Percentiles rank a stretch among this genome's conserved stretches.
phyloP scores from a whole-genome alignment of 306 rosid species.

The Lathyrus sativus region DNA sequence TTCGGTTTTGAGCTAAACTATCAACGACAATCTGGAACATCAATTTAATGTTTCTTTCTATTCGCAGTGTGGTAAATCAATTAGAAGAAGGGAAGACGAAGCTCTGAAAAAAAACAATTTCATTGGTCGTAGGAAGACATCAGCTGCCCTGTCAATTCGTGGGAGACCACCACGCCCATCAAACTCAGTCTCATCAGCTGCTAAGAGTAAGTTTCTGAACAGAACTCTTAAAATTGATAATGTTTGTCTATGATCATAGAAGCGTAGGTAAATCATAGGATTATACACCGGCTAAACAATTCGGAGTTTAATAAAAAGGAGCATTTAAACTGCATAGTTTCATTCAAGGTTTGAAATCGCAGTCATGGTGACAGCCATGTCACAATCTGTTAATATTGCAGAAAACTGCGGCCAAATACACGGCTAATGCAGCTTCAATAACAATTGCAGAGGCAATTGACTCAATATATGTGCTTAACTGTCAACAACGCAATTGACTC shows the following conservation, averaged over 20 bases:
- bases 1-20: neutral
- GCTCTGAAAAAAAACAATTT: no score
- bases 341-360: neutral
- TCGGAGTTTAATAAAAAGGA: neutral
- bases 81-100: no score
- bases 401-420: neutral
- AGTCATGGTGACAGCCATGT: neutral
- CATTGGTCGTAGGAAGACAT: neutral
- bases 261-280: neutral
- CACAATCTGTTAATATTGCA: neutral
- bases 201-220: constrained; percentile 32
- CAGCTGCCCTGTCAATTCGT: neutral
- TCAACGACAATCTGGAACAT: neutral
- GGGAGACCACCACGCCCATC: neutral
- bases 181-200: neutral
- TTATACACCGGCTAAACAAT: constrained; percentile 10
- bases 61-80: neutral
- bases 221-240: neutral
- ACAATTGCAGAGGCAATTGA: neutral
- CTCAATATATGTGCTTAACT: constrained; percentile 4
- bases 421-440: neutral
- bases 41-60: constrained; percentile 27
- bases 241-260: neutral
- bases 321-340: constrained; percentile 14
- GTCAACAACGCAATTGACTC: constrained; percentile 9